Base-by-base conservation (phyloP, 345 rosid species). In the Populus tremula region DNA sequence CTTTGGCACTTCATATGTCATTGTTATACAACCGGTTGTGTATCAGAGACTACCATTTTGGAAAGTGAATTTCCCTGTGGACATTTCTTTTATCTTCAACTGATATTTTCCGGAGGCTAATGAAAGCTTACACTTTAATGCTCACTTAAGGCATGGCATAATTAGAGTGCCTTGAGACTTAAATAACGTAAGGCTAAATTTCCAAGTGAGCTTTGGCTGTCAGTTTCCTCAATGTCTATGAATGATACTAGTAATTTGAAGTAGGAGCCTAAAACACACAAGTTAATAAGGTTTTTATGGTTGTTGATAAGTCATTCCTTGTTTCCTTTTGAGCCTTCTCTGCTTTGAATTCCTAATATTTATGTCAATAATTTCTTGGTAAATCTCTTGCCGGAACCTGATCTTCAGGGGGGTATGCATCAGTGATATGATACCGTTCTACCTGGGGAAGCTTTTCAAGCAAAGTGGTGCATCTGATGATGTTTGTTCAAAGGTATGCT, bases 361-460 rank as follows among this genome's bases (percentile, higher is more conserved):
- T 36, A 14, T 33, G 8, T 41, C 38, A 16, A 39, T 70, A 14
- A 43, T 68, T 78, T 25, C 76, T 71, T 81, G 71, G 49, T 82
- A 59, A 74, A 78, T 77, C 61, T 61, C 61, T 16, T 63, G 25
- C 70, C 77, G 61, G 49, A 67, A 77, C 73, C 70, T 78, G 59
- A 72, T 56, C 64, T 67, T 72, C 85, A 91, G 36, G 96, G 91
- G 98, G 71, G 97, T 94, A 74, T 94, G 97, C 78, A 82, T 94
- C 79, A 94, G 97, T 71, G 97, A 94, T 77, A 91, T 94, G 98
- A 80, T 92, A 85, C 98, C 97, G n/a, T 94, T 92, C 84, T 92
- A 94, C 84, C 78, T 94, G 0, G 98, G 97, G 77, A 92, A 86
- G 88, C 87, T 90, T 84, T 94, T 90, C 43, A 84, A 87, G 70